Percentiles rank a stretch among this genome's conserved stretches.
phyloP scores from a whole-genome alignment of 345 rosid genomes.

The Camelina neglecta region DNA sequence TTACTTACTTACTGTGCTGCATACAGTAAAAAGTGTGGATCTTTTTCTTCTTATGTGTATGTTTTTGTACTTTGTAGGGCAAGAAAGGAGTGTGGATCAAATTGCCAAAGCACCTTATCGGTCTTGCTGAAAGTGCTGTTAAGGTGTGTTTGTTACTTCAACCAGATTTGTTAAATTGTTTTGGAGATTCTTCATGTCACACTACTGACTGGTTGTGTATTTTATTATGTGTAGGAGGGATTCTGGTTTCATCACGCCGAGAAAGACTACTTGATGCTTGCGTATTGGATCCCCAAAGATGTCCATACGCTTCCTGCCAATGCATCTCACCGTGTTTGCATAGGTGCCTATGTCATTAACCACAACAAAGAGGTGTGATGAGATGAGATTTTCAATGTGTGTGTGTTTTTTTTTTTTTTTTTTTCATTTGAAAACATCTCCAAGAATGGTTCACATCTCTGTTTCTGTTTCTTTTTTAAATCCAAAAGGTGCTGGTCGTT shows the following conservation, averaged over 20 bases:
- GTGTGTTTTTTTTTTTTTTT: not conserved
- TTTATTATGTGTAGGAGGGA: constrained; percentile 67
- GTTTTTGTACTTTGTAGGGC: constrained; percentile 52
- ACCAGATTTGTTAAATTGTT: not conserved
- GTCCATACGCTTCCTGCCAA: constrained; percentile 74
- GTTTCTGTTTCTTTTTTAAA: constrained; percentile 15
- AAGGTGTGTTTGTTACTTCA: constrained; percentile 60
- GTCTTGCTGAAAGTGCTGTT: constrained; percentile 78
- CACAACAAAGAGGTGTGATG: constrained; percentile 67
- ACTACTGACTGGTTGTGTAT: constrained; percentile 3
- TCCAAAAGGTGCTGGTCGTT: constrained; percentile 68
- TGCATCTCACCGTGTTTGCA: constrained; percentile 81
- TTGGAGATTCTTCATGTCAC: not conserved
- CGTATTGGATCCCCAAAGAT: constrained; percentile 74
- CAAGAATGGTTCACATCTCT: constrained; percentile 11
- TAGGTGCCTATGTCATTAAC: constrained; percentile 84
- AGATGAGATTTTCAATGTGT: not conserved
- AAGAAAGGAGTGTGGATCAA: constrained; percentile 92
- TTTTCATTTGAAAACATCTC: not conserved
- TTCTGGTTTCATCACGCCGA: constrained; percentile 96
- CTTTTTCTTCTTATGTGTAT: not conserved
- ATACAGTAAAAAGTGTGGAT: not conserved
- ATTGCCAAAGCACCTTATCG: constrained; percentile 64
- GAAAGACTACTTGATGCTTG: constrained; percentile 80
- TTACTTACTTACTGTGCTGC: constrained; percentile 4